Conservation (phyloP, 208 protist species). For the Leishmania aethiopica region DNA sequence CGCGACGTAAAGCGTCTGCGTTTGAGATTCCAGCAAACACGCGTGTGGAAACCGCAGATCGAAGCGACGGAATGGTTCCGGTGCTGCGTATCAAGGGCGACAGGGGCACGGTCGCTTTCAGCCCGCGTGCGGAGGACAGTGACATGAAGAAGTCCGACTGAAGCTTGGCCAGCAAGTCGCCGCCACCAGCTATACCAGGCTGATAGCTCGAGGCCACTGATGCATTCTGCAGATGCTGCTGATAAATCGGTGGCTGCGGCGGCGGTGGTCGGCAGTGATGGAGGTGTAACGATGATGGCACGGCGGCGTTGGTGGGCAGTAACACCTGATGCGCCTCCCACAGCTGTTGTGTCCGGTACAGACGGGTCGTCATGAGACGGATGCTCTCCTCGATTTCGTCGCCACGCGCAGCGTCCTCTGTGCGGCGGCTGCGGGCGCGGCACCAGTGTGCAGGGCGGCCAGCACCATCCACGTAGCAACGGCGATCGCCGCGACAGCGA, state of each 20-base stretch:
- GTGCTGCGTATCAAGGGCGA: neutral
- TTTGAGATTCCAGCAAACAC: conserved; percentile 17
- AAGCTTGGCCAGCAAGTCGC: neutral
- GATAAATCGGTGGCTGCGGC: neutral
- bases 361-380: conserved; percentile 24
- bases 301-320: neutral
- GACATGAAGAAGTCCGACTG: too few species aligned
- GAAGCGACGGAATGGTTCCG: neutral
- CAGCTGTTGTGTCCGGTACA: conserved; percentile 29
- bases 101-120: neutral
- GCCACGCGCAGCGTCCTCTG: conserved; percentile 4
- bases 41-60: conserved; percentile 4
- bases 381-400: conserved; percentile 29
- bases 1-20: conserved; percentile 15
- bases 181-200: neutral
- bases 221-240: neutral
- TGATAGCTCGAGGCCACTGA: neutral
- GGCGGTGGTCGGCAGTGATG: neutral
- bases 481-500: conserved; percentile 3
- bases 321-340: conserved; percentile 4
- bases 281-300: neutral
- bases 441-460: conserved; percentile 7
- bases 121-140: neutral
- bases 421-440: neutral
- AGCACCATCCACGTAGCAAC: neutral